Conservation (phyloP, 176 grass and related monocot genomes). For the Tillandsia fasciculata region DNA sequence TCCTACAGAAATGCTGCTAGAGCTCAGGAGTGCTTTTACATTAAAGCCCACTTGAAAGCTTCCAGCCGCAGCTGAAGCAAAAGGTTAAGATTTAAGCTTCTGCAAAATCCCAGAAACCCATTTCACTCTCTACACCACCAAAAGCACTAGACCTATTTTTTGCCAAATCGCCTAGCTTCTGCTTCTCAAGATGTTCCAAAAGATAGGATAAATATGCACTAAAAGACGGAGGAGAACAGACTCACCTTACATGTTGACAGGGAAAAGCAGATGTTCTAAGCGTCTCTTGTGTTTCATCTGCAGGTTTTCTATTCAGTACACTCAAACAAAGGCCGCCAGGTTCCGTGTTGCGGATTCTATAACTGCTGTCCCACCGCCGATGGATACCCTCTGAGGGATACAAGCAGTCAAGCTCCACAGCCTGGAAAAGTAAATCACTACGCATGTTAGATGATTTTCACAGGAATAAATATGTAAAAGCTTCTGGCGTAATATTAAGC, state of each 20-base stretch:
- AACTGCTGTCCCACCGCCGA: constrained; percentile 74
- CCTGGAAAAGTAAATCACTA: constrained; percentile 29
- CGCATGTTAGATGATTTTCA: too few relatives aligned
- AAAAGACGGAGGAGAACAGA: constrained; percentile 7
- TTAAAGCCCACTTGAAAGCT: too few relatives aligned
- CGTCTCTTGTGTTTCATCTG: constrained; percentile 91
- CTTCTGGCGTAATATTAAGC: too few relatives aligned
- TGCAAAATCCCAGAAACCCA: too few relatives aligned
- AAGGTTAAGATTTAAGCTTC: not conserved
- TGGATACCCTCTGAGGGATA: constrained; percentile 95
- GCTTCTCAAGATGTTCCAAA: too few relatives aligned
- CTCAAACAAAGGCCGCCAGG: constrained; percentile 72
- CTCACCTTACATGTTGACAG: constrained; percentile 82
- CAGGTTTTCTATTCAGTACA: constrained; percentile 72
- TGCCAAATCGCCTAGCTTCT: too few relatives aligned
- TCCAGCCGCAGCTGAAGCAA: not conserved
- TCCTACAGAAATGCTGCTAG: not conserved
- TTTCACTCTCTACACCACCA: not conserved
- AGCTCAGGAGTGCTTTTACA: not conserved
- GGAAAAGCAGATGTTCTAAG: constrained; percentile 92
- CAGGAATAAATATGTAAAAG: too few relatives aligned
- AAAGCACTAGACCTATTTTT: not conserved
- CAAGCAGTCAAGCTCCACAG: constrained; percentile 94
- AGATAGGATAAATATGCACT: not conserved
- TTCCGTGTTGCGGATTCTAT: constrained; percentile 84